These are phyloP conservation scores for Podaxis rugospora DNA, from an alignment of 768 basidiomycete genomes.

Conservation along the genomic window DNA sequence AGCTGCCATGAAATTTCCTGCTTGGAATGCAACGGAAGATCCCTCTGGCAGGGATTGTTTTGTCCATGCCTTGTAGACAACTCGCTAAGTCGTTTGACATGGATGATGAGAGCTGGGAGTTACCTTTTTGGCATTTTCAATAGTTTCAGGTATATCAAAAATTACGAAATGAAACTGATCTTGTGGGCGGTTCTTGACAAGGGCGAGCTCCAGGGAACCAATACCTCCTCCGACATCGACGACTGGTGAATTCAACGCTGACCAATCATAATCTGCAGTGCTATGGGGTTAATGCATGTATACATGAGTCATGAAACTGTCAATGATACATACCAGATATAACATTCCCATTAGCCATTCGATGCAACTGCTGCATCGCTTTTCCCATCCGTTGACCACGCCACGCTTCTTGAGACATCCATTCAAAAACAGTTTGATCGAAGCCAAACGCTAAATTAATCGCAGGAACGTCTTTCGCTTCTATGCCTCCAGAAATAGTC, in stretches of 20 bases:
- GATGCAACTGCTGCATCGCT: slow-evolving; percentile 6
- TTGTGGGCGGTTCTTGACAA: neutral
- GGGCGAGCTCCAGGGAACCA: neutral
- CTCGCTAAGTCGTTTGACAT: neutral
- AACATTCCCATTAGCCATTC: slow-evolving; percentile 1
- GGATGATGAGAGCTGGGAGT: neutral
- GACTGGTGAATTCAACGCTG: neutral
- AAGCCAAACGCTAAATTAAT: slow-evolving; percentile 2
- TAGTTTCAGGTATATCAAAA: neutral
- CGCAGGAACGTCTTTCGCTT: neutral
- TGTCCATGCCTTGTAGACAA: neutral
- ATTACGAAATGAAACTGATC: neutral
- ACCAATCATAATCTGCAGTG: slow-evolving; percentile 3
- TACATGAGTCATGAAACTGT: neutral
- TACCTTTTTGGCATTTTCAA: slow-evolving; percentile 4
- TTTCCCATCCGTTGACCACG: slow-evolving; percentile 3
- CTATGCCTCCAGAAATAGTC: neutral
- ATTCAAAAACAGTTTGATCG: neutral
- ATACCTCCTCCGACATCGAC: slow-evolving; percentile 5
- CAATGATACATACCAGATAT: neutral
- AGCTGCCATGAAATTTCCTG: slow-evolving; percentile 1
- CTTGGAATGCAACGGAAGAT: neutral
- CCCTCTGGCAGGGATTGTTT: neutral
- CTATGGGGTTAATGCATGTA: neutral
- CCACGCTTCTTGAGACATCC: slow-evolving; percentile 8